Evolutionary conservation across 345 rosid genomes (phyloP).

Genomic region (Syzygium grande): DNA sequence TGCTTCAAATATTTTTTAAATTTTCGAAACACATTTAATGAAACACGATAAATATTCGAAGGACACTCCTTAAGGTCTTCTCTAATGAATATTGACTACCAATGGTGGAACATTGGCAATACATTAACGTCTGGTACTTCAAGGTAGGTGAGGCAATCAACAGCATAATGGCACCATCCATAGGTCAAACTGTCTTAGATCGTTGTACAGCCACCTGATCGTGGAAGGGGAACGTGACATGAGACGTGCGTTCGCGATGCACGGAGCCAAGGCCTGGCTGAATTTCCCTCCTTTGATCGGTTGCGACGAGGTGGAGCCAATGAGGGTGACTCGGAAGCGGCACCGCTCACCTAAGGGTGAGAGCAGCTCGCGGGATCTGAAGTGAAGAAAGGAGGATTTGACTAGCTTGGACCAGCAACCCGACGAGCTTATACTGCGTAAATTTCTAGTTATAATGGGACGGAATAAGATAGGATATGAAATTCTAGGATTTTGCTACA

Average conservation of each 20-base stretch:
- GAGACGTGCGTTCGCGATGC: not conserved
- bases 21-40: too few relatives aligned
- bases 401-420: not conserved
- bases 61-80: not conserved
- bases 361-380: not conserved
- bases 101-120: not conserved
- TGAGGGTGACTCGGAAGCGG: constrained; percentile 1
- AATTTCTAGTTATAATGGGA: too few relatives aligned
- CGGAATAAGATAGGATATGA: too few relatives aligned
- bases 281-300: constrained; percentile 4
- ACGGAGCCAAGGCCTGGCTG: constrained; percentile 2
- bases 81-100: too few relatives aligned
- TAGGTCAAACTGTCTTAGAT: too few relatives aligned
- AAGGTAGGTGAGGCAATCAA: not conserved
- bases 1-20: too few relatives aligned
- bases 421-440: not conserved
- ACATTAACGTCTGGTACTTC: not conserved
- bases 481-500: too few relatives aligned
- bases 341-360: not conserved
- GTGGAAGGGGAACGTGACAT: not conserved
- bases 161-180: not conserved
- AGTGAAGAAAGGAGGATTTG: not conserved
- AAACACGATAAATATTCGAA: not conserved
- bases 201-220: not conserved
- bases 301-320: not conserved